Percentiles rank a stretch among this genome's conserved stretches.
These are phyloP conservation scores for Solanum hybrid DNA, from an alignment of 305 asterid species.

Conservation along the genomic window DNA sequence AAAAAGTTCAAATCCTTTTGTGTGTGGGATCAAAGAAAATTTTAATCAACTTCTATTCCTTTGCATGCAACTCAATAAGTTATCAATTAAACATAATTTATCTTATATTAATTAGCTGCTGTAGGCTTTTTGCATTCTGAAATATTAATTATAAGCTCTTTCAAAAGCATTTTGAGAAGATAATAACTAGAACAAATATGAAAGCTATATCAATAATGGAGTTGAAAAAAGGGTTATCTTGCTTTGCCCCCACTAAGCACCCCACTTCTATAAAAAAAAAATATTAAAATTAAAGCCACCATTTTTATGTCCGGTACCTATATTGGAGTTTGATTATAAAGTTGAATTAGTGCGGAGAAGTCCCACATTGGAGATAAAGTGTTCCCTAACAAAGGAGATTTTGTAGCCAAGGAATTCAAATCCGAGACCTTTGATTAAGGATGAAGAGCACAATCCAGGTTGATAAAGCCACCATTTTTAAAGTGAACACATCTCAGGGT, in stretches of 20 bases:
- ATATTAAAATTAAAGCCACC: constrained; percentile 17
- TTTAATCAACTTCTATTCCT: not conserved
- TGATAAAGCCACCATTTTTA: constrained; percentile 22
- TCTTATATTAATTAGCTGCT: constrained; percentile 3
- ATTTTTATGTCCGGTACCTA: not conserved
- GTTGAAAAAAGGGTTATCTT: constrained; percentile 31
- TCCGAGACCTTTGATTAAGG: too few relatives aligned
- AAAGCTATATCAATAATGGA: constrained; percentile 44
- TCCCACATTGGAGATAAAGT: not conserved
- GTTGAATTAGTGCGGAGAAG: accelerated
- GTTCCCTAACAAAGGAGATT: too few relatives aligned
- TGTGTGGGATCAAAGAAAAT: not conserved
- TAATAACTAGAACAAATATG: constrained; percentile 33
- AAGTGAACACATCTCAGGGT: constrained; percentile 33
- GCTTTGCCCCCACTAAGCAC: constrained; percentile 52
- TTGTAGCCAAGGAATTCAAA: too few relatives aligned
- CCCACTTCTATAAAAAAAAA: constrained; percentile 18
- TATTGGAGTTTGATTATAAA: too few relatives aligned
- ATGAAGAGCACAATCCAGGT: too few relatives aligned
- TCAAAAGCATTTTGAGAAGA: constrained; percentile 24
- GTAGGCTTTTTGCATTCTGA: not conserved
- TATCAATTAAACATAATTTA: constrained; percentile 10
- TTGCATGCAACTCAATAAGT: constrained; percentile 2
- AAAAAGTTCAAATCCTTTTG: constrained; percentile 5
- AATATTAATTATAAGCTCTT: not conserved